Evolutionary conservation across 2,329 filamentous ascomycete genomes (phyloP).

Genomic region (Biscogniauxia sp.): DNA sequence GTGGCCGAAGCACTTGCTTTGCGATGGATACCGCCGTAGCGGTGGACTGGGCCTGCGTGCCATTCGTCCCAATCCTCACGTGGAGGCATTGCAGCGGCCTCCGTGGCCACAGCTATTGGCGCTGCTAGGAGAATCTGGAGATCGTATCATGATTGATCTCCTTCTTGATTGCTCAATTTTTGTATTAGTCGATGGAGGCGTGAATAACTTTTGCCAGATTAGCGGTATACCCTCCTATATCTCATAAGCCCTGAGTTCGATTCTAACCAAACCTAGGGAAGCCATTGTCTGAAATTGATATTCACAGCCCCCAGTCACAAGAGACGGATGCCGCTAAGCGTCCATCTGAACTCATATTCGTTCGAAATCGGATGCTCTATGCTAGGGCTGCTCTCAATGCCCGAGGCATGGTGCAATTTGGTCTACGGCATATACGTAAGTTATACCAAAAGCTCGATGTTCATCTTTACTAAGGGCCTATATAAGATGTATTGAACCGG

Average conservation of each 20-base stretch:
- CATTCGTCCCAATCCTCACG: conserved; percentile 67
- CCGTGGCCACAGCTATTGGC: conserved; percentile 76
- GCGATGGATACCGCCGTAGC: conserved; percentile 72
- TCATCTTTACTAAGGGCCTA: conserved; percentile 10
- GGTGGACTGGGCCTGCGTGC: conserved; percentile 54
- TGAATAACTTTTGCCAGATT: conserved; percentile 72
- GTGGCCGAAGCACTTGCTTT: conserved; percentile 72
- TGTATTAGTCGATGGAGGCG: conserved; percentile 54
- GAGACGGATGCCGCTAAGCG: conserved; percentile 23
- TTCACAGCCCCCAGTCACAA: conserved; percentile 15
- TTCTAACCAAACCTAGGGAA: conserved; percentile 37
- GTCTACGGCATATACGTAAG: conserved; percentile 79
- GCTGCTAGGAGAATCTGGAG: conserved; percentile 71
- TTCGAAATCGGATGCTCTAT: conserved; percentile 84
- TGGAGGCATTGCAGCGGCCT: conserved; percentile 62
- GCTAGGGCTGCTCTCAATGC: conserved; percentile 69
- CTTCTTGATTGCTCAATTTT: conserved; percentile 79
- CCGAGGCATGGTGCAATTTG: conserved; percentile 66
- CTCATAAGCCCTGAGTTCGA: neutral
- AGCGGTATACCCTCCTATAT: conserved; percentile 57
- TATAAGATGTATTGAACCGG: conserved; percentile 76
- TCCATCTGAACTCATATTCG: conserved; percentile 66
- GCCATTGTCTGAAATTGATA: conserved; percentile 48
- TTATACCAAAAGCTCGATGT: conserved; percentile 10
- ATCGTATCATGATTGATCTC: conserved; percentile 73